Evolutionary conservation across 2,329 filamentous ascomycete species (phyloP), one percentile per base, ranked within the genome.

Genomic region (Lasiodiplodia theobromae): DNA sequence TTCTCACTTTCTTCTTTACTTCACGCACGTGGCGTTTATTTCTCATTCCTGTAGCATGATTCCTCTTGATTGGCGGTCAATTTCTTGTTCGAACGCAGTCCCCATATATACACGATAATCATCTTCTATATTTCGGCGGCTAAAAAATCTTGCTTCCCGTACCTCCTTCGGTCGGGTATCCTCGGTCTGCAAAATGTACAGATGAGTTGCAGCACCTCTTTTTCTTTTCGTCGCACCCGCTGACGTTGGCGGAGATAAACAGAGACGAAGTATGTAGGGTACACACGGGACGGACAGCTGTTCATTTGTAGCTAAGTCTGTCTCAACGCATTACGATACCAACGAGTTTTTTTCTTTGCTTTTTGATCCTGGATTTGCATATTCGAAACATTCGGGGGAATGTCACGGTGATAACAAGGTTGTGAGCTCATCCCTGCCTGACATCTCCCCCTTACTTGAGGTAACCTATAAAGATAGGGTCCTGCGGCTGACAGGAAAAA

Each of bases 311-410:
- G 28, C 12, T 54, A 54, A 28, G 28, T 31, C 18, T 34, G 25
- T 47, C 40, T 47, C 40, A n/a, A 54, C 28, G 52, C 52, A 31
- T 54, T 54, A 54, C 28, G 52, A 54, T 54, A 34, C 52, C 52
- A 34, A 54, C 31, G 28, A 21, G 25, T 37, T 28, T 54, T 11
- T 12, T 53, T 16, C 16, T 16, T 14, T 28, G 4, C 23, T 25
- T 21, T 23, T 53, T 47, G 40, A n/a, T 28, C 28, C 28, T 28
- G 28, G 40, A n/a, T 47, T 47, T 47, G 40, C 40, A n/a, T 47
- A n/a, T n/a, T 47, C 40, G 40, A 47, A 12, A 47, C 18, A 47
- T 47, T n/a, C 28, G 28, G 28, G 40, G 18, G 40, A 47, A 47
- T 47, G 40, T 47, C 40, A 47, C 40, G 40, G 40, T 47, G 40